Evolutionary conservation across 2,329 filamentous ascomycete genomes (phyloP), one percentile per base, ranked within the genome.

Genomic region (Clonostachys rhizophaga): DNA sequence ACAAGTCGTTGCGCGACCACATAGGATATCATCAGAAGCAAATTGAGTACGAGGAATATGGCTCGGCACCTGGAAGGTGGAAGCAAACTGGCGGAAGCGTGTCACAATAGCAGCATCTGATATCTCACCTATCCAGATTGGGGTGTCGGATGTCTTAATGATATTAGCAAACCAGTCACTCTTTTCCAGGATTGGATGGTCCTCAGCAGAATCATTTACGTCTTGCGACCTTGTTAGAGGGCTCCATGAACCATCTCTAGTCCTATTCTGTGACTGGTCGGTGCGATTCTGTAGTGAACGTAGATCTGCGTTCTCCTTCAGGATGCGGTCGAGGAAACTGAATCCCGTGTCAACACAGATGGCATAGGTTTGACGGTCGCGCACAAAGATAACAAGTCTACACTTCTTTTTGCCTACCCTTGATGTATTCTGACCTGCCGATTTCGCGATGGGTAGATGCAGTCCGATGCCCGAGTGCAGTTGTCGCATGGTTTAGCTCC

Each of bases 91-190:
- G 8, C 65, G 53, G 43, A 68, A 62, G 2, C 64, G 63, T 0
- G 65, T 66, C 2, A 63, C 64, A 36, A 67, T 67, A 12, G 64
- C 63, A 10, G 60, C 56, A 40, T 67, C 64, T 12, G 65, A 63
- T 1, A 62, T 62, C 44, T 67, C 64, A 14, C 60, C 62, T 34
- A 68, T 60, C n/a, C 64, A 50, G n/a, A 65, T 58, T 2, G 64
- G 64, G 3, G 61, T 64, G 34, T 62, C 57, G 24, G 61, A 58
- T 14, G 62, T 56, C 43, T 57, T 16, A 16, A 16, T 61, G 50
- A 62, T 59, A 18, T 18, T 5, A 24, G 63, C 56, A 52, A 67
- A 67, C 65, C 64, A 67, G 6, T 64, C 20, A 5, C 5, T 20
- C 20, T 20, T 20, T 20, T 20, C 20, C 20, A 20, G 20, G 20